Evolutionary conservation across 805 yeast genomes (phyloP).

Genomic region (Yamadazyma philogaea): DNA sequence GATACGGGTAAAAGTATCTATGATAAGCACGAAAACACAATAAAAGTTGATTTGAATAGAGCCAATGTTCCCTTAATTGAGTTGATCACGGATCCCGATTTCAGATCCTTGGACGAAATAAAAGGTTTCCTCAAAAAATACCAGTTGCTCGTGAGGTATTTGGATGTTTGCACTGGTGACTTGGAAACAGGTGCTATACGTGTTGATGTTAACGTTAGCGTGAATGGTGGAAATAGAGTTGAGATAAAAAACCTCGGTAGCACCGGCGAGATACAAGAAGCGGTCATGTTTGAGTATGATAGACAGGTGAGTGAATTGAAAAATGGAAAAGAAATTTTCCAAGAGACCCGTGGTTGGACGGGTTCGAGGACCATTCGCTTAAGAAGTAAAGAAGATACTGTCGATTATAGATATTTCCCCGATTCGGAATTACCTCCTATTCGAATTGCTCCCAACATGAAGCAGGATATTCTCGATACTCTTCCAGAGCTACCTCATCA

Average conservation of each 20-base stretch:
- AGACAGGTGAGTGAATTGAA: constrained; percentile 60
- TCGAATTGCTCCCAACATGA: constrained; percentile 41
- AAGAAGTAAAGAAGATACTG: constrained; percentile 74
- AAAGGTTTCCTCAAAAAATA: constrained; percentile 77
- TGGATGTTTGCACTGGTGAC: constrained; percentile 82
- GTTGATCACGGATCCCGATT: constrained; percentile 88
- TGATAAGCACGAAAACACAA: constrained; percentile 34
- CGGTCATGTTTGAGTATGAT: constrained; percentile 67
- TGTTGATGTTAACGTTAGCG: constrained; percentile 90
- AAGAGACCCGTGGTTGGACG: constrained; percentile 92
- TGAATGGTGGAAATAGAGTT: constrained; percentile 67
- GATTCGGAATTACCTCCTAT: constrained; percentile 83
- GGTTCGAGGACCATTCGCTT: constrained; percentile 65
- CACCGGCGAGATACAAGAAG: constrained; percentile 72
- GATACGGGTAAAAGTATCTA: constrained; percentile 85
- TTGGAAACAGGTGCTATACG: constrained; percentile 93
- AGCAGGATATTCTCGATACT: constrained; percentile 35
- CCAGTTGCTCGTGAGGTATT: constrained; percentile 63
- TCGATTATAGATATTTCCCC: constrained; percentile 92
- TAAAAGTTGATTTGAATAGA: constrained; percentile 74
- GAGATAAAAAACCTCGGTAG: constrained; percentile 90
- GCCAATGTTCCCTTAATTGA: constrained; percentile 86
- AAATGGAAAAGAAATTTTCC: constrained; percentile 19
- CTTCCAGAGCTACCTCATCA: constrained; percentile 66
- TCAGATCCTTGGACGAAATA: constrained; percentile 63